Conservation (phyloP, 2,329 filamentous ascomycete species). For the Sporothrix pseudoabietina region DNA sequence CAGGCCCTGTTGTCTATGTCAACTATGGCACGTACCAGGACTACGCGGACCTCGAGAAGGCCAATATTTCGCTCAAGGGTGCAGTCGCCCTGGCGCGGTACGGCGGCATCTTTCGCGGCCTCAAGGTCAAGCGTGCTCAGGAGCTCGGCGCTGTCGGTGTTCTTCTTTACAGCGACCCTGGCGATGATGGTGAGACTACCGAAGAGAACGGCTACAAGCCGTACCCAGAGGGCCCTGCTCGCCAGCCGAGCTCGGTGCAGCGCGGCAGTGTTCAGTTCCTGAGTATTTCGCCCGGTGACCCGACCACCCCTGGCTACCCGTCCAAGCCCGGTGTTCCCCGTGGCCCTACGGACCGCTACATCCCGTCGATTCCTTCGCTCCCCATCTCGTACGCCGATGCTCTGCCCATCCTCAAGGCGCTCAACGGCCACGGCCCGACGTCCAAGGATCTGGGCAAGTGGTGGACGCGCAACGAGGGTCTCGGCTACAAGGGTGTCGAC, state of each 20-base stretch:
- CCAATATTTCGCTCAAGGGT: slow-evolving; percentile 74
- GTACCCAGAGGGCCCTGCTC: slow-evolving; percentile 84
- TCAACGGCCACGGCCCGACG: slow-evolving; percentile 85
- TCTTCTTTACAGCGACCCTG: slow-evolving; percentile 84
- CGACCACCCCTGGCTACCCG: slow-evolving; percentile 90
- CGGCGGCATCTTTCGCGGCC: slow-evolving; percentile 80
- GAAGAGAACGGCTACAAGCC: slow-evolving; percentile 76
- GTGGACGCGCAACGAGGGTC: slow-evolving; percentile 71
- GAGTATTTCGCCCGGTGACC: slow-evolving; percentile 70
- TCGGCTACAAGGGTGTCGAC: slow-evolving; percentile 76
- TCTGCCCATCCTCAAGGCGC: slow-evolving; percentile 48
- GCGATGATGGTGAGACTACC: slow-evolving; percentile 80
- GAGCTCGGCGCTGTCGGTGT: slow-evolving; percentile 87
- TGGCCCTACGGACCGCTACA: slow-evolving; percentile 67
- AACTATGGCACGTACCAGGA: slow-evolving; percentile 89
- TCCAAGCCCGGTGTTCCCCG: slow-evolving; percentile 87
- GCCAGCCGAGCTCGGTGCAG: slow-evolving; percentile 87
- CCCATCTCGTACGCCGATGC: slow-evolving; percentile 33
- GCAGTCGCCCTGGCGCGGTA: slow-evolving; percentile 90
- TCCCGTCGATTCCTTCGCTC: slow-evolving; percentile 79
- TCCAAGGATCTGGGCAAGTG: slow-evolving; percentile 70
- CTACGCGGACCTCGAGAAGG: slow-evolving; percentile 76
- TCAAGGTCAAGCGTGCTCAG: slow-evolving; percentile 91
- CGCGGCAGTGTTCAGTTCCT: slow-evolving; percentile 84
- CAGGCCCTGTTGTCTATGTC: slow-evolving; percentile 80